Percentiles rank a stretch among this genome's conserved stretches.
Conservation (phyloP, 2,329 filamentous ascomycete species). For the Colletotrichum shisoi region DNA sequence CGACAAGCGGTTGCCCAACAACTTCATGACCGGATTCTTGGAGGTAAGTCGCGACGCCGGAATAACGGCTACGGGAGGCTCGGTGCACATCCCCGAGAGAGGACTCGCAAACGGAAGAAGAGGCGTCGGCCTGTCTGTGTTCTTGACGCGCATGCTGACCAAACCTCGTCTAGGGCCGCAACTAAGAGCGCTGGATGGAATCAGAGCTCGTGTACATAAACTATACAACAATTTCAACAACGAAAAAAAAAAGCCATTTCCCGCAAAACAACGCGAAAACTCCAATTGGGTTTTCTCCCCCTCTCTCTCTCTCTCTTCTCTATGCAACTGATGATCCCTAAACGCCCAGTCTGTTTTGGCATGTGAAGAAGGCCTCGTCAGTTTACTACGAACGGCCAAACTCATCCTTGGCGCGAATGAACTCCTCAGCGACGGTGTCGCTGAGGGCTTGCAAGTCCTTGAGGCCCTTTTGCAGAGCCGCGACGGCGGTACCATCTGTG, state of each 20-base stretch:
- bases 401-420: conserved; percentile 52
- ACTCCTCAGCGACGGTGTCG: conserved; percentile 92
- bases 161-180: conserved; percentile 37
- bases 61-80: not conserved
- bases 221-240: conserved; percentile 28
- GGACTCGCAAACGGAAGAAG: too few relatives aligned
- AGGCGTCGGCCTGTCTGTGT: not conserved
- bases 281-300: conserved; percentile 10
- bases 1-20: conserved; percentile 79
- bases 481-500: conserved; percentile 78
- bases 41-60: conserved; percentile 69
- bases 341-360: conserved; percentile 15
- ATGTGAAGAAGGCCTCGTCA: not conserved
- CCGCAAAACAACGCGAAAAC: conserved; percentile 10
- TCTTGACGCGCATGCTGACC: conserved; percentile 10
- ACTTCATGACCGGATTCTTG: conserved; percentile 93
- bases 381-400: conserved; percentile 53
- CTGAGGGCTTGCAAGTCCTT: conserved; percentile 89
- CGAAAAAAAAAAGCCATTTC: not conserved
- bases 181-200: conserved; percentile 37
- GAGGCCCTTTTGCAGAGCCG: conserved; percentile 89
- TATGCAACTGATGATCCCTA: conserved; percentile 16
- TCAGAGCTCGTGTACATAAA: conserved; percentile 37
- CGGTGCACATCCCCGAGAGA: too few relatives aligned
- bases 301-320: conserved; percentile 28